phyloP scores from a whole-genome alignment of 768 basidiomycete species.

The Phylloporus scabripes region DNA sequence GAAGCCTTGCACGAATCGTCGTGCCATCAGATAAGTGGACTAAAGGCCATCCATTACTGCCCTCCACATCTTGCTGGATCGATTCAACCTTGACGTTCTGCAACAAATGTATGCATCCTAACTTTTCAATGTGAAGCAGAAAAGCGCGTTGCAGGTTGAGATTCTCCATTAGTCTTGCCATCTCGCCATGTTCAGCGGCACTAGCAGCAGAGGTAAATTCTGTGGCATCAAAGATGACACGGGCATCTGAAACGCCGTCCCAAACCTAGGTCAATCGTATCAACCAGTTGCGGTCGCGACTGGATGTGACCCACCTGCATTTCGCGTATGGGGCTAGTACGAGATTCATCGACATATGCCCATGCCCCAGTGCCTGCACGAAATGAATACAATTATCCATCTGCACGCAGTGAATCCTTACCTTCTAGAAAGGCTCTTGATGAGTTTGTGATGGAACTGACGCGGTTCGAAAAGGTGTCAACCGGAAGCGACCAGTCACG shows the following conservation, averaged over 20 bases:
- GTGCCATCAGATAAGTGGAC: conserved; percentile 67
- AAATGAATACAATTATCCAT: background rate
- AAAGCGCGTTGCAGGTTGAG: conserved; percentile 87
- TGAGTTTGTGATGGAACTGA: conserved; percentile 77
- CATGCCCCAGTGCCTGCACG: conserved; percentile 76
- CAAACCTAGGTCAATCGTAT: conserved; percentile 55
- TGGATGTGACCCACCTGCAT: conserved; percentile 61
- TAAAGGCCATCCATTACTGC: conserved; percentile 69
- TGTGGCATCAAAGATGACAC: conserved; percentile 63
- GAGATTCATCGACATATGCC: conserved; percentile 59
- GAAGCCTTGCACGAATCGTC: conserved; percentile 62
- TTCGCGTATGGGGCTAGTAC: conserved; percentile 71
- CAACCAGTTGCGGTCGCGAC: background rate
- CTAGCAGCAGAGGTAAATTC: conserved; percentile 31
- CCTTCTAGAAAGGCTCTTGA: conserved; percentile 65
- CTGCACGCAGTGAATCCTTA: conserved; percentile 24
- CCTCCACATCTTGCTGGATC: conserved; percentile 45
- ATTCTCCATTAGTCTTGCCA: conserved; percentile 90
- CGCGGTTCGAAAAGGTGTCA: conserved; percentile 70
- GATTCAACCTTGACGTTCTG: conserved; percentile 72
- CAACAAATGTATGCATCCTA: conserved; percentile 54
- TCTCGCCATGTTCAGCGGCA: conserved; percentile 36
- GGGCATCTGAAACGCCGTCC: conserved; percentile 84
- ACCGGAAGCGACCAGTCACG: conserved; percentile 57
- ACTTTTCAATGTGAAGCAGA: conserved; percentile 52